These are phyloP conservation scores for Hypsizygus ulmarius DNA, from an alignment of 1,284 basidiomycete genomes.

Conservation along the genomic window DNA sequence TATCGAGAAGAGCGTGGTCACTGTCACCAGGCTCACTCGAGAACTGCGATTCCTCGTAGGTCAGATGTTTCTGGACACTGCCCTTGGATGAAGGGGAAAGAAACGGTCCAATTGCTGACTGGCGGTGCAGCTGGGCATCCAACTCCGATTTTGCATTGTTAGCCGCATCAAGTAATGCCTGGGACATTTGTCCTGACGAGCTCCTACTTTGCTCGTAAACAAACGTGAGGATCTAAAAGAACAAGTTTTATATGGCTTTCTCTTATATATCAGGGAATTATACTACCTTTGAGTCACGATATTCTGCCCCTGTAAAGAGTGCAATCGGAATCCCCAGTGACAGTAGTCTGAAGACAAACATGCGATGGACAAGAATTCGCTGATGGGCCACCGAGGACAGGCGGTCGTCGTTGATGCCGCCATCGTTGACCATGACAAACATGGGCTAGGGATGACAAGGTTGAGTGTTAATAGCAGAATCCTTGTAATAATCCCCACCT, in stretches of 20 bases:
- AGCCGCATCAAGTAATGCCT: neutral
- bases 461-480: neutral
- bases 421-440: slow-evolving; percentile 61
- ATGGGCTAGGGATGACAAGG: slow-evolving; percentile 48
- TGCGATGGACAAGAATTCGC: slow-evolving; percentile 45
- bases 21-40: too few species aligned
- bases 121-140: too few species aligned
- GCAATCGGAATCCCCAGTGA: slow-evolving; percentile 49
- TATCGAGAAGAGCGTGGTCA: neutral
- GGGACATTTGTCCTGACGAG: neutral
- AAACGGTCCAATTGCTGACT: too few species aligned
- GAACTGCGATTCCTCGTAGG: too few species aligned
- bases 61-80: neutral
- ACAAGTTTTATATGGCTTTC: slow-evolving; percentile 31
- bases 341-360: slow-evolving; percentile 48
- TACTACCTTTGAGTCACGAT: slow-evolving; percentile 60
- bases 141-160: neutral
- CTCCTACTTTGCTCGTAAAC: neutral
- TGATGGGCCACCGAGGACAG: slow-evolving; percentile 22
- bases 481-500: slow-evolving; percentile 29
- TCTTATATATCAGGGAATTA: slow-evolving; percentile 37
- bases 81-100: neutral
- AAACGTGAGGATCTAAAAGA: neutral
- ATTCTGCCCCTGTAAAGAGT: slow-evolving; percentile 50
- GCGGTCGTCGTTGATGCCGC: slow-evolving; percentile 30